phyloP scores from a whole-genome alignment of 805 yeast species.

The Debaryomyces hansenii region DNA sequence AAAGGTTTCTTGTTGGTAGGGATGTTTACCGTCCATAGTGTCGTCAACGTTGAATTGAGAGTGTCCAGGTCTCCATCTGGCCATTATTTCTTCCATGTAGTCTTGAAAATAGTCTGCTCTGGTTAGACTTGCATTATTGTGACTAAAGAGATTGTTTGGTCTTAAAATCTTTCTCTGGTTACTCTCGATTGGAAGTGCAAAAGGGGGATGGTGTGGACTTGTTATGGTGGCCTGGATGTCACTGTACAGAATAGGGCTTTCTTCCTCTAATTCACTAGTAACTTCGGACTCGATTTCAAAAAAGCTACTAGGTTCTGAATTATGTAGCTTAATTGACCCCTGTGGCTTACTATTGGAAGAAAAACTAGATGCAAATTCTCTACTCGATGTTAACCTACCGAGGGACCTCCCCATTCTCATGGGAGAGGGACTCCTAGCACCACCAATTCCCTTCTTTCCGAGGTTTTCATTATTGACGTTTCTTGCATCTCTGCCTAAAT shows the following conservation, averaged over 20 bases:
- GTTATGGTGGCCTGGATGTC: conserved; percentile 3
- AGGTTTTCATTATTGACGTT: too few species aligned
- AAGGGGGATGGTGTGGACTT: conserved; percentile 24
- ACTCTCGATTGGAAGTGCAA: conserved; percentile 3
- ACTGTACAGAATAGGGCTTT: conserved; percentile 9
- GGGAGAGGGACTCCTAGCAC: too few species aligned
- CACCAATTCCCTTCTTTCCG: too few species aligned
- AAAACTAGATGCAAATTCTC: too few species aligned
- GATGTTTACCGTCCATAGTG: conserved; percentile 25
- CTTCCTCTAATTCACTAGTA: background rate
- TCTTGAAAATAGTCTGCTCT: conserved; percentile 18
- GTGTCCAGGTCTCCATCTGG: conserved; percentile 32
- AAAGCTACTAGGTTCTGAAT: conserved; percentile 4
- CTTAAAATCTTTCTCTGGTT: conserved; percentile 1
- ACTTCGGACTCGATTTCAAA: conserved; percentile 10
- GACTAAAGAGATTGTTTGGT: conserved; percentile 7
- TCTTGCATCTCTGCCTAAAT: too few species aligned
- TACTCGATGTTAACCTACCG: too few species aligned
- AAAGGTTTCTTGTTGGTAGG: conserved; percentile 21
- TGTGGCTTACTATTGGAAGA: background rate
- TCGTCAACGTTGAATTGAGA: conserved; percentile 32
- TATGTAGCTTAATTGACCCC: background rate
- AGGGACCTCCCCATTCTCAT: too few species aligned
- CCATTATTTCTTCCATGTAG: conserved; percentile 29
- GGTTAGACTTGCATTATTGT: conserved; percentile 11